Percentiles rank a stretch among this genome's conserved stretches.
phyloP scores from a whole-genome alignment of 179 eudicot genomes.

The Carnegiea gigantea region DNA sequence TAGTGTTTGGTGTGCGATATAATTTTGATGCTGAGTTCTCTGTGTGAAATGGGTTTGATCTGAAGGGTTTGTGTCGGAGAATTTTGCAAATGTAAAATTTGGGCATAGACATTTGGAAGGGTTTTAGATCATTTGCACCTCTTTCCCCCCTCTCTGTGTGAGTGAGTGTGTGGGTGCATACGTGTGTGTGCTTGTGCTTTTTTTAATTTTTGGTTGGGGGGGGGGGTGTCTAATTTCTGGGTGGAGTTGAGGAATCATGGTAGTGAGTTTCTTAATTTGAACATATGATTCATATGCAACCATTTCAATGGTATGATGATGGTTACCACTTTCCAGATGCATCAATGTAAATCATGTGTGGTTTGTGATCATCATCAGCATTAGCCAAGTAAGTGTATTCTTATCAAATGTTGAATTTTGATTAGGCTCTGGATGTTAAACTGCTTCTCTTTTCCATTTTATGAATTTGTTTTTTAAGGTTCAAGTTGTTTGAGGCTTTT shows the following conservation, averaged over 20 bases:
- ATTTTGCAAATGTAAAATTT: slow-evolving; percentile 18
- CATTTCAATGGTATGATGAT: neutral
- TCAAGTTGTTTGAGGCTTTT: neutral
- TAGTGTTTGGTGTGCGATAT: slow-evolving; percentile 22
- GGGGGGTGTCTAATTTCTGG: neutral
- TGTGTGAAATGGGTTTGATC: slow-evolving; percentile 28
- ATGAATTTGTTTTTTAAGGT: neutral
- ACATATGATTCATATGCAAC: slow-evolving; percentile 13
- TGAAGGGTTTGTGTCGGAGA: neutral
- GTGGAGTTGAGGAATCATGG: neutral
- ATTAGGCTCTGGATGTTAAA: neutral
- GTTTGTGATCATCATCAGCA: slow-evolving; percentile 7
- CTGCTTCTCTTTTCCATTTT: neutral
- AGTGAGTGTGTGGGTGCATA: no score
- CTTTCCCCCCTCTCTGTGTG: no score
- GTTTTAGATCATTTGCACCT: slow-evolving; percentile 22
- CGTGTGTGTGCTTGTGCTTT: no score
- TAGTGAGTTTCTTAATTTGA: neutral
- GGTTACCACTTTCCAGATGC: neutral
- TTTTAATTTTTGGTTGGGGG: neutral
- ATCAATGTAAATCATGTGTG: slow-evolving; percentile 22
- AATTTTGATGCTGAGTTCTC: slow-evolving; percentile 9
- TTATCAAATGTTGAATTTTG: no score
- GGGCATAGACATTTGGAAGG: neutral
- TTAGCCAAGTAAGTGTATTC: slow-evolving; percentile 11